Base-by-base conservation (phyloP, 306 rosid genomes). In the Vigna nakashimae region DNA sequence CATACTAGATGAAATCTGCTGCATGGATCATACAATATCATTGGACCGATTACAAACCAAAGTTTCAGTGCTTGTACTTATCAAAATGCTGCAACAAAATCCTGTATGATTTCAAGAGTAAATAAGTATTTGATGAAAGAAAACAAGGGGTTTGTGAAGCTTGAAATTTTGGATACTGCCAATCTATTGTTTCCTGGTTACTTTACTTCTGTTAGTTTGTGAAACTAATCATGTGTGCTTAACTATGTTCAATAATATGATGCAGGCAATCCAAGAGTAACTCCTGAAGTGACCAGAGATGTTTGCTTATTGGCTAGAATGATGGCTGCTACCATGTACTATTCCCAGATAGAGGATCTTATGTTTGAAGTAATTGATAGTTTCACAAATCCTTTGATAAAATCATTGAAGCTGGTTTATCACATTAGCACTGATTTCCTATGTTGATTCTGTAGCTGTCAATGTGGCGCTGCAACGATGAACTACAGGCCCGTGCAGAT, bases 391-490 rank as follows among this genome's bases (percentile, higher is more conserved):
- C 70, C 64, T 69, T 55, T 28, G 5, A 65, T 10, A 34, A 59
- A 30, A 38, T n/a, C 17, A n/a, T 49, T 74, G n/a, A 68, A 15
- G 50, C 62, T 55, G 42, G 48, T 65, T 71, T 51, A 13, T 63
- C 20, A 48, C 46, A 15, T 7, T 20, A 28, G 17, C 60, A 50
- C 76, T 78, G 80, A 68, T 79, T 51, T 69, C 18, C 64, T 75
- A 22, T 40, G 14, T 40, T 74, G 45, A 78, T 52, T 75, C 75
- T 70, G 80, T 78, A 91, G 98, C 77, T 94, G 82, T 94, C 98
- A 69, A 93, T 93, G 98, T 93, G 98, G 98, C 98, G 98, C 48
- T 93, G 98, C 91, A 94, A 79, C 46, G 93, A 83, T 15, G 97
- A 94, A 88, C 96, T 91, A 76, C 96, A 92, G 74, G 89, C 73